phyloP scores from a whole-genome alignment of 805 yeast genomes.

The Ogataea trehalophila region DNA sequence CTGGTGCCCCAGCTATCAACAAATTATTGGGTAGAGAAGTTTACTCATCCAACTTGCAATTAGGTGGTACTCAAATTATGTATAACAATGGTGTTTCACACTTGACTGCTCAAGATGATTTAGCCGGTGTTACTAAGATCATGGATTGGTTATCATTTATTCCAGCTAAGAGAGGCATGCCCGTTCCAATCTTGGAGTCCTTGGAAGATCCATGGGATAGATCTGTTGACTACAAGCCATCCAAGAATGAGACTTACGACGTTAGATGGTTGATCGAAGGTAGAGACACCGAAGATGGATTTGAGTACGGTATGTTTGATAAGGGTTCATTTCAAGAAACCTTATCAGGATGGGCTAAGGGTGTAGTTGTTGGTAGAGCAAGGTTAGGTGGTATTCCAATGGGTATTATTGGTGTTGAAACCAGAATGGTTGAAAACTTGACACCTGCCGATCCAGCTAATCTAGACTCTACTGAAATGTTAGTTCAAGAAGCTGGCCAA shows the following conservation, averaged over 20 bases:
- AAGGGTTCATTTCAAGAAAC: conserved; percentile 93
- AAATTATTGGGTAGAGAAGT: conserved; percentile 96
- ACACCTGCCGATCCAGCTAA: conserved; percentile 98
- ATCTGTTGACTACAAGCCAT: conserved; percentile 76
- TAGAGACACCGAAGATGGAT: conserved; percentile 62
- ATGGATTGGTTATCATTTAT: conserved; percentile 93
- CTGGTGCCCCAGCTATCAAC: conserved; percentile 99
- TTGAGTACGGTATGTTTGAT: conserved; percentile 88
- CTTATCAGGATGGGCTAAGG: conserved; percentile 96
- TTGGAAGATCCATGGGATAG: conserved; percentile 87
- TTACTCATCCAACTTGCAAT: conserved; percentile 91
- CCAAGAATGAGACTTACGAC: conserved; percentile 70
- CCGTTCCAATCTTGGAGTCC: conserved; percentile 82
- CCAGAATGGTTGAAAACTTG: conserved; percentile 82
- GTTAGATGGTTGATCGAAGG: conserved; percentile 96
- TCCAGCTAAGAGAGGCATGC: conserved; percentile 85
- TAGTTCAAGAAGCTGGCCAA: conserved; percentile 95
- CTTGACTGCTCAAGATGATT: conserved; percentile 92
- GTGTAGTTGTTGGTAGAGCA: conserved; percentile 98
- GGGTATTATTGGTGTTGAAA: conserved; percentile 97
- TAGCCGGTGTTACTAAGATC: conserved; percentile 93
- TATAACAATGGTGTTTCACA: conserved; percentile 98
- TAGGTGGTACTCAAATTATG: conserved; percentile 99
- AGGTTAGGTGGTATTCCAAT: conserved; percentile 98
- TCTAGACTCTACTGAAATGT: conserved; percentile 84